phyloP scores from a whole-genome alignment of 169 alveolate species.

The Plasmodium relictum region DNA sequence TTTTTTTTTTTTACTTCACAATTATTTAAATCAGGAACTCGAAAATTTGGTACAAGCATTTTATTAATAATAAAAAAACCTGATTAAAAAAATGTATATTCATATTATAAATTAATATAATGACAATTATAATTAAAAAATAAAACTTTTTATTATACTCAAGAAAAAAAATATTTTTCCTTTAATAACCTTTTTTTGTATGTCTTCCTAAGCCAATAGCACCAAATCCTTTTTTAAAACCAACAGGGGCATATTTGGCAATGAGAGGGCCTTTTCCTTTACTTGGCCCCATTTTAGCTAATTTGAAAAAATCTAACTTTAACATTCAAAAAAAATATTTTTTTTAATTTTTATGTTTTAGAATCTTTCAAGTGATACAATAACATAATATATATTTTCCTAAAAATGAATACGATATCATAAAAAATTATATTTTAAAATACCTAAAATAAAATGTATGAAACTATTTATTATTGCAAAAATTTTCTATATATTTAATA shows the following conservation, averaged over 20 bases:
- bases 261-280: slow-evolving; percentile 92
- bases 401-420: no score
- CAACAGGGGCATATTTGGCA: slow-evolving; percentile 89
- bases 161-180: no score
- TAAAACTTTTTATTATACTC: no score
- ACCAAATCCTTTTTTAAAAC: slow-evolving; percentile 91
- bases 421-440: no score
- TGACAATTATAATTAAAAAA: neutral
- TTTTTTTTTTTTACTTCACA: slow-evolving; percentile 76
- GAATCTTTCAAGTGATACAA: no score
- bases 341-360: no score
- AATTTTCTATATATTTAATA: no score
- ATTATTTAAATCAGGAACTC: slow-evolving; percentile 83
- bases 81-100: slow-evolving; percentile 8
- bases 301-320: slow-evolving; percentile 69
- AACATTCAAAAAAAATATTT: slow-evolving; percentile 18
- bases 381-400: no score
- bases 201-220: slow-evolving; percentile 92
- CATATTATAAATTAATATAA: neutral
- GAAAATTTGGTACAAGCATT: slow-evolving; percentile 90
- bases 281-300: slow-evolving; percentile 88
- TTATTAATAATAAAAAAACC: slow-evolving; percentile 89
- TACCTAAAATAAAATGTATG: no score
- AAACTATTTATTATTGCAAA: no score
- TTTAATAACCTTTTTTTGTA: slow-evolving; percentile 87